Evolutionary conservation across 257 asterid species (phyloP), one percentile per base, ranked within the genome.

Genomic region (Coffea canephora): DNA sequence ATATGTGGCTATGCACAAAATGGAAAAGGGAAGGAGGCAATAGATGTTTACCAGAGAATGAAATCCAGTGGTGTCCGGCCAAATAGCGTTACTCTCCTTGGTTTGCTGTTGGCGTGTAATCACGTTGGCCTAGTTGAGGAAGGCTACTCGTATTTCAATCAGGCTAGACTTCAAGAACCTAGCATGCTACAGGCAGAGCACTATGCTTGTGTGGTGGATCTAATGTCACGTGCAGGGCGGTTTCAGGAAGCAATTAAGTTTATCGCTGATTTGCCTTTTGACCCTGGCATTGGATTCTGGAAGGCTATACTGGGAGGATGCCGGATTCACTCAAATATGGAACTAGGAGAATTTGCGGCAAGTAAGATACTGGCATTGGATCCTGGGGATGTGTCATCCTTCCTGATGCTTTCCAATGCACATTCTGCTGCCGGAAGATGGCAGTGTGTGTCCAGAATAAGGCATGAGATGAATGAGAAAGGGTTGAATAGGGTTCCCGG

Each of bases 281-380:
- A 89, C 21, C 96, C 94, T 5, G 97, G 98, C 7, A 80, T 91
- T 0, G 98, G 96, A 25, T 91, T 95, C 67, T 95, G 99, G 99
- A 95, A 95, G 86, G 95, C 98, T 0, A 69, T 95, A 76, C 87
- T 95, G 4, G 97, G 96, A 19, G 99, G 98, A 12, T 95, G 97
- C 69, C 93, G 80, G 80, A 88, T 90, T 18, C 96, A 93, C 77
- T 85, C 90, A 9, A 93, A 95, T 48, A 6, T 78, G 16, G 86
- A 87, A 67, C 74, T 93, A 77, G 99, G 96, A 39, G 89, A 84
- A 46, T 79, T 83, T 34, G 96, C 95, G 9, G 90, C 94, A 0
- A 57, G 74, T 16, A 91, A 86, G 82, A 92, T 93, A 9, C 69
- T 89, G 82, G 95, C 83, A 84, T 62, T 90, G 88, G 93, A 90